phyloP scores from a whole-genome alignment of 768 basidiomycete genomes.

The Boletus bicolor region DNA sequence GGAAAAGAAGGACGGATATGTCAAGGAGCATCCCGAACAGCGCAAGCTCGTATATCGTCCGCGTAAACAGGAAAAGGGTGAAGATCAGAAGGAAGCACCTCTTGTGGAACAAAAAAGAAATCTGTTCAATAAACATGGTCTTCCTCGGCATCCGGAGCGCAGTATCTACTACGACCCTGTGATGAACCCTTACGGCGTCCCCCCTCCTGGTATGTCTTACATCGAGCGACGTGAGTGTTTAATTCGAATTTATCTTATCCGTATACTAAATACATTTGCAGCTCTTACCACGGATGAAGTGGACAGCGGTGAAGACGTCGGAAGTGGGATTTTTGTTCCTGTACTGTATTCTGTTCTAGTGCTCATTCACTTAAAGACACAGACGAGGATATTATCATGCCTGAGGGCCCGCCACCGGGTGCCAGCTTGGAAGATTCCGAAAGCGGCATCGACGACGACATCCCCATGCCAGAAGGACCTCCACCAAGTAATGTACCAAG shows the following conservation, averaged over 20 bases:
- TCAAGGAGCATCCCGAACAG: slow-evolving; percentile 91
- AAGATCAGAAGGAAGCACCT: slow-evolving; percentile 40
- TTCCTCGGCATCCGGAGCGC: slow-evolving; percentile 86
- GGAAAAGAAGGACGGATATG: slow-evolving; percentile 87
- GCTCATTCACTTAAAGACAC: slow-evolving; percentile 10
- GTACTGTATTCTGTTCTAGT: neutral
- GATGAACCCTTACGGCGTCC: slow-evolving; percentile 90
- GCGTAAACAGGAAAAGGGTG: slow-evolving; percentile 42
- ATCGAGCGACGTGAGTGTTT: slow-evolving; percentile 71
- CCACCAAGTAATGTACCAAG: slow-evolving; percentile 41
- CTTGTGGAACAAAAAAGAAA: slow-evolving; percentile 51
- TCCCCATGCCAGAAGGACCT: slow-evolving; percentile 84
- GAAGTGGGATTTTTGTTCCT: slow-evolving; percentile 30
- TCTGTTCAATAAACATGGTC: slow-evolving; percentile 77
- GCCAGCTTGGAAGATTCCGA: slow-evolving; percentile 35
- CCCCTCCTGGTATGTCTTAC: slow-evolving; percentile 98
- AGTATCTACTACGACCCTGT: slow-evolving; percentile 91
- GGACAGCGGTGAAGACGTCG: slow-evolving; percentile 59
- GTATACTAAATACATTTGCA: slow-evolving; percentile 25
- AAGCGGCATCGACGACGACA: slow-evolving; percentile 73
- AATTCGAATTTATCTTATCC: neutral
- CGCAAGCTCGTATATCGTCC: slow-evolving; percentile 75
- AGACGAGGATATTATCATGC: slow-evolving; percentile 66
- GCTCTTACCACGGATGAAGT: slow-evolving; percentile 62
- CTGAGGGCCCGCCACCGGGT: slow-evolving; percentile 57